These are phyloP conservation scores for Pseudonitzschia multiseries DNA, from an alignment of 108 stramenopile species.

Conservation along the genomic window DNA sequence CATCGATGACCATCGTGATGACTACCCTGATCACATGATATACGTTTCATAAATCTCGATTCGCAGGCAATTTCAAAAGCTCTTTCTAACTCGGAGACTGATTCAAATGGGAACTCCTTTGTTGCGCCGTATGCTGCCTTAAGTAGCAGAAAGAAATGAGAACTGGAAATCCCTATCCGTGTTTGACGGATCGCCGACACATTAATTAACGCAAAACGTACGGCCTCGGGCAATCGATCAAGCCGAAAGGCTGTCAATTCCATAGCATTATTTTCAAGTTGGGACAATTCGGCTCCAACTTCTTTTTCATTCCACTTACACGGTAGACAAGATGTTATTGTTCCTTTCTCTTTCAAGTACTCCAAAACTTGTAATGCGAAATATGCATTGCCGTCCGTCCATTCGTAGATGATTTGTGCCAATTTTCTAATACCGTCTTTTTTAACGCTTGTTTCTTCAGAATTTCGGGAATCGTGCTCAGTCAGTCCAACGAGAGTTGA, in stretches of 20 bases:
- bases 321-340: not conserved
- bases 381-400: not conserved
- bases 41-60: not conserved
- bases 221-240: constrained; percentile 20
- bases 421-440: constrained; percentile 1
- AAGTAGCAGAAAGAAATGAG: not conserved
- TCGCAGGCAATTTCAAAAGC: not conserved
- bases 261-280: not conserved
- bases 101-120: not conserved
- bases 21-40: not conserved
- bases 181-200: not conserved
- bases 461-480: not conserved
- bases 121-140: not conserved
- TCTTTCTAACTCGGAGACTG: not conserved
- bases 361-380: not conserved
- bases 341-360: not conserved
- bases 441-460: not conserved
- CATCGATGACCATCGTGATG: not conserved
- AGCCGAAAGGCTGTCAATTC: not conserved
- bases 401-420: constrained; percentile 7
- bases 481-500: constrained; percentile 5
- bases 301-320: not conserved
- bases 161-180: not conserved
- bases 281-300: not conserved
- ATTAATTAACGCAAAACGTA: constrained; percentile 7